Evolutionary conservation across 352 stramenopile species (phyloP).

Genomic region (Phytophthora litchii): DNA sequence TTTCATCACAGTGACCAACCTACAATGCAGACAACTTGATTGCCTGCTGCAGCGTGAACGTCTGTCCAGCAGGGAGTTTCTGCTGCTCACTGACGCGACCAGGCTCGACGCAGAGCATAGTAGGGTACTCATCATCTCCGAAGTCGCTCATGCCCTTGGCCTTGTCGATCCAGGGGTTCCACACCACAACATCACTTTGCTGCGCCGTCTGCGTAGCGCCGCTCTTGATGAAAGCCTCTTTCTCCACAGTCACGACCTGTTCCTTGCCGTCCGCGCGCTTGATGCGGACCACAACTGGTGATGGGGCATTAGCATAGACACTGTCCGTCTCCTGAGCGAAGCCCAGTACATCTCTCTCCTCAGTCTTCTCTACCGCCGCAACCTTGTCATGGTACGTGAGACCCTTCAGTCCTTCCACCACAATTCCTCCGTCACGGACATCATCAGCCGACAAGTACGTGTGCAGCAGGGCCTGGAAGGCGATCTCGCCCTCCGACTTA

Average conservation of each 20-base stretch:
- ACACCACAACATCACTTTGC: slow-evolving; percentile 89
- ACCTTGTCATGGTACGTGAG: slow-evolving; percentile 92
- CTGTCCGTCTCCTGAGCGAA: slow-evolving; percentile 89
- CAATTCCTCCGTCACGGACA: slow-evolving; percentile 55
- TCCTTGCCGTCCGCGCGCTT: slow-evolving; percentile 49
- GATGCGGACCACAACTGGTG: slow-evolving; percentile 71
- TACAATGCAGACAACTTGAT: slow-evolving; percentile 69
- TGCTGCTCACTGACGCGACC: slow-evolving; percentile 81
- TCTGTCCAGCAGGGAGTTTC: slow-evolving; percentile 54
- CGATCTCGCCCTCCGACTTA: slow-evolving; percentile 78
- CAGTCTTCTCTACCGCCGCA: slow-evolving; percentile 55
- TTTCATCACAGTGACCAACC: neutral
- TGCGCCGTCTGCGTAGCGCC: slow-evolving; percentile 37
- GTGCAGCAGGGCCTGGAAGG: slow-evolving; percentile 95
- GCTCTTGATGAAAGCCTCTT: slow-evolving; percentile 63
- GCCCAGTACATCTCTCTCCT: slow-evolving; percentile 61
- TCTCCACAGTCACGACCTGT: slow-evolving; percentile 78
- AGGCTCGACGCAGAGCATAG: slow-evolving; percentile 97
- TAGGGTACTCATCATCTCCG: slow-evolving; percentile 93
- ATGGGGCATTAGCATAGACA: slow-evolving; percentile 83
- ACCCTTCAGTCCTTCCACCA: slow-evolving; percentile 88
- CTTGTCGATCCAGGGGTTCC: slow-evolving; percentile 95
- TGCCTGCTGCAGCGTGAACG: slow-evolving; percentile 71
- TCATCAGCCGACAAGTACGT: slow-evolving; percentile 93
- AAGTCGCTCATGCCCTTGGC: slow-evolving; percentile 94